These are phyloP conservation scores for Cercospora zeina DNA, from an alignment of 2,329 filamentous ascomycete genomes.

Conservation along the genomic window DNA sequence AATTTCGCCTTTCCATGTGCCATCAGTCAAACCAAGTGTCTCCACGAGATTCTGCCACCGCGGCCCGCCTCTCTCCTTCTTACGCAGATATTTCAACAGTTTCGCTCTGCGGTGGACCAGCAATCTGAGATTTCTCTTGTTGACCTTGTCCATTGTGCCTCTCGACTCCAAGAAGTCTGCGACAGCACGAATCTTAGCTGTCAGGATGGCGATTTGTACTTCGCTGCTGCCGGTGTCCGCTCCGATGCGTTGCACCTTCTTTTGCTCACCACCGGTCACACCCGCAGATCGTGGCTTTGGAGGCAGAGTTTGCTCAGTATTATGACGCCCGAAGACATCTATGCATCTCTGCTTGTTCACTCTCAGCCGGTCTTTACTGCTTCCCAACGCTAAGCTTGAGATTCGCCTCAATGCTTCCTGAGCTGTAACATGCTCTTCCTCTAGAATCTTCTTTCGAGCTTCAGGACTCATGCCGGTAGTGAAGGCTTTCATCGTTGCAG, in stretches of 20 bases:
- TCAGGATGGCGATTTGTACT: conserved; percentile 96
- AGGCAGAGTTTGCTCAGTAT: conserved; percentile 71
- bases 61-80: conserved; percentile 85
- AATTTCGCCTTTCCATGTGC: conserved; percentile 90
- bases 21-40: conserved; percentile 80
- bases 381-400: conserved; percentile 72
- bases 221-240: conserved; percentile 93
- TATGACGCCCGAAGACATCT: conserved; percentile 84
- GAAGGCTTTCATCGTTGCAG: conserved; percentile 11
- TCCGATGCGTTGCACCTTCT: conserved; percentile 65
- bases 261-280: conserved; percentile 30
- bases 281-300: conserved; percentile 52
- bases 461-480: conserved; percentile 43
- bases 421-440: conserved; percentile 57
- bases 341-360: conserved; percentile 84
- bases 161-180: conserved; percentile 68
- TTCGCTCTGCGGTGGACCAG: conserved; percentile 89
- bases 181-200: conserved; percentile 84
- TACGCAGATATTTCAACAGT: conserved; percentile 79
- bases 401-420: conserved; percentile 77
- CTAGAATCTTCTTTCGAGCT: conserved; percentile 47
- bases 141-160: conserved; percentile 85
- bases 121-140: conserved; percentile 84
- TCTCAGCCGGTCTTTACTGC: conserved; percentile 73
- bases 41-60: conserved; percentile 85